Evolutionary conservation across 331 rosid genomes (phyloP).

Genomic region (Dryas integrifolia): DNA sequence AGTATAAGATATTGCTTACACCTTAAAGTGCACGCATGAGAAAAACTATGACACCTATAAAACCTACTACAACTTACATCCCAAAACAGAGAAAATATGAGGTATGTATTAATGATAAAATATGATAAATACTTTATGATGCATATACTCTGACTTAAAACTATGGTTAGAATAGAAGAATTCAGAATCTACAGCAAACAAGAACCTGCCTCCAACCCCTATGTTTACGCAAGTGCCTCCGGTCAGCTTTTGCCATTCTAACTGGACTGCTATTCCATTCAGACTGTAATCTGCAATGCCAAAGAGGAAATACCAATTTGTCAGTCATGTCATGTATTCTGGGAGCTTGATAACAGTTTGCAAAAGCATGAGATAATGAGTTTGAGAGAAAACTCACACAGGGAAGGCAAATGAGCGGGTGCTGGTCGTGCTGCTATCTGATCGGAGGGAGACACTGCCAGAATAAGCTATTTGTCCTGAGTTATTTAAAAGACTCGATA

Average conservation of each 20-base stretch:
- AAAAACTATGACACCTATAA: slow-evolving; percentile 37
- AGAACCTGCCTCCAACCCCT: slow-evolving; percentile 64
- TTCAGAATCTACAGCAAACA: slow-evolving; percentile 88
- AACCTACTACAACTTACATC: slow-evolving; percentile 43
- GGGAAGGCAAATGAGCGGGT: slow-evolving; percentile 96
- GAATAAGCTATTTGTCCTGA: slow-evolving; percentile 76
- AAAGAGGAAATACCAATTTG: slow-evolving; percentile 1
- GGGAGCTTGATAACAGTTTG: not conserved
- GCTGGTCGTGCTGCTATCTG: slow-evolving; percentile 96
- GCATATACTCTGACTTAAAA: slow-evolving; percentile 34
- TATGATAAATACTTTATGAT: slow-evolving; percentile 13
- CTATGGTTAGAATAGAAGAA: slow-evolving; percentile 24
- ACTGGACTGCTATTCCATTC: slow-evolving; percentile 92
- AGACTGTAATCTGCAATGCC: slow-evolving; percentile 61
- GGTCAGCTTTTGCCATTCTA: slow-evolving; percentile 78
- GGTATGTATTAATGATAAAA: slow-evolving; percentile 29
- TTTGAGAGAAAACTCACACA: slow-evolving; percentile 37
- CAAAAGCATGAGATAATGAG: slow-evolving; percentile 3
- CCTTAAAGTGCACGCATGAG: slow-evolving; percentile 27
- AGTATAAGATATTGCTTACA: slow-evolving; percentile 24
- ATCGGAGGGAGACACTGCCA: slow-evolving; percentile 83
- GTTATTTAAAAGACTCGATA: slow-evolving; percentile 50
- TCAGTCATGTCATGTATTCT: not conserved
- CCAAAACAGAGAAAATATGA: slow-evolving; percentile 22
- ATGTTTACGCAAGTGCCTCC: slow-evolving; percentile 45